These are phyloP conservation scores for Halteria grandinella DNA, from an alignment of 73 alveolate genomes.

Conservation along the genomic window DNA sequence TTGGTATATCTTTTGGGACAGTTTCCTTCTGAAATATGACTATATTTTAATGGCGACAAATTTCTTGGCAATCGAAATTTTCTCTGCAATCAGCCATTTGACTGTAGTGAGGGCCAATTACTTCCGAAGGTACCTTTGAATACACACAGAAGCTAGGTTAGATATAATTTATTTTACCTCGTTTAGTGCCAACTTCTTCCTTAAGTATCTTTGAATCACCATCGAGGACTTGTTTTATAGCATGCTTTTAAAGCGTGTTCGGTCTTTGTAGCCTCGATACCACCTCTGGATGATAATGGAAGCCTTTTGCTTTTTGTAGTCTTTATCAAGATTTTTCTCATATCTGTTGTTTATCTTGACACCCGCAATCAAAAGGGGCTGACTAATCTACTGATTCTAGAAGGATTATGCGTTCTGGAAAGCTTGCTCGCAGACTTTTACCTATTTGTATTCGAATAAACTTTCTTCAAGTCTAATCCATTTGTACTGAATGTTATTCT, in stretches of 20 bases:
- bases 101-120: conserved; percentile 5
- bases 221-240: conserved; percentile 1
- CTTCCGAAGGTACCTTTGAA: conserved; percentile 12
- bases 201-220: conserved; percentile 2
- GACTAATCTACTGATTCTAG: neutral
- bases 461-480: conserved; percentile 30
- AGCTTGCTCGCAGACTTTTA: no score
- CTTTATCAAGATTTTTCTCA: conserved; percentile 68
- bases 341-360: conserved; percentile 53
- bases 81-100: neutral
- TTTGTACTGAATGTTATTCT: conserved; percentile 4
- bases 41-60: conserved; percentile 9
- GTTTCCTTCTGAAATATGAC: conserved; percentile 16
- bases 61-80: neutral
- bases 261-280: conserved; percentile 46
- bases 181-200: conserved; percentile 5
- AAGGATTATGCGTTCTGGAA: no score
- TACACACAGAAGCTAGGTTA: neutral
- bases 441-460: conserved; percentile 2
- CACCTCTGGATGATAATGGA: conserved; percentile 54
- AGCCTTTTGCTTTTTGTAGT: conserved; percentile 7
- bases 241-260: neutral
- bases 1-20: neutral
- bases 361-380: conserved; percentile 30
- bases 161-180: neutral